Base-by-base conservation (phyloP, 148 eudicot species). In the Rhododendron kiyosumense region DNA sequence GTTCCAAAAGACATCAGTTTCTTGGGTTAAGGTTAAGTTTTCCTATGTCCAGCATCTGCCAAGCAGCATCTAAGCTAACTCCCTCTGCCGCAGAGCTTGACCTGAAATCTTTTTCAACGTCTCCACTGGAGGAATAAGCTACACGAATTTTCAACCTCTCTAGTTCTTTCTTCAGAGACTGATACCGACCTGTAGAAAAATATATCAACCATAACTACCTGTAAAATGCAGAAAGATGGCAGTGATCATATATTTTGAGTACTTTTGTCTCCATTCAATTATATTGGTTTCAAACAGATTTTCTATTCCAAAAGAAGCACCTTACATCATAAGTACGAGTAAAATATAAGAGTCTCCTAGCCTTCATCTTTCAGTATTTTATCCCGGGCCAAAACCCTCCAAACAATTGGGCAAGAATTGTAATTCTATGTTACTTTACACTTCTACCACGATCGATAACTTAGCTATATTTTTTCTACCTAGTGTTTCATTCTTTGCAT, bases 1-100 rank as follows among this genome's bases (percentile, higher is more conserved):
- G 46, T 7, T 77, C 49, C 51, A 20, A 76, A 76, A 77, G n/a
- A 24, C 22, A n/a, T 83, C 78, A 28, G 20, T 14, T 5, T 84
- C 83, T 89, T 88, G 76, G 88, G 88, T 89, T 85, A 57, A 93
- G 89, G 81, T 89, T 76, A 48, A 94, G 95, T 79, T 90, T 93
- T 85, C 90, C 89, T 88, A 92, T 86, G 84, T 92, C 90, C 54
- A 93, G 80, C 87, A 82, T 88, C 81, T 91, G 85, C 94, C 98
- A 90, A 13, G 83, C 43, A 74, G 81, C 83, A 49, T 88, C 90
- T 28, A 86, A 63, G 83, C 77, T 85, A 38, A 87, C 51, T 48
- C 79, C 65, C 76, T 89, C 77, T 24, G 87, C 30, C 49, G 78
- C 79, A 77, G 91, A 83, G 63, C 71, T 87, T 36, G 91, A 65